A percentile compares a stretch with the other conserved stretches of the same genome.
Evolutionary conservation across 2,329 filamentous ascomycete species (phyloP).

Genomic region (Capronia americana): DNA sequence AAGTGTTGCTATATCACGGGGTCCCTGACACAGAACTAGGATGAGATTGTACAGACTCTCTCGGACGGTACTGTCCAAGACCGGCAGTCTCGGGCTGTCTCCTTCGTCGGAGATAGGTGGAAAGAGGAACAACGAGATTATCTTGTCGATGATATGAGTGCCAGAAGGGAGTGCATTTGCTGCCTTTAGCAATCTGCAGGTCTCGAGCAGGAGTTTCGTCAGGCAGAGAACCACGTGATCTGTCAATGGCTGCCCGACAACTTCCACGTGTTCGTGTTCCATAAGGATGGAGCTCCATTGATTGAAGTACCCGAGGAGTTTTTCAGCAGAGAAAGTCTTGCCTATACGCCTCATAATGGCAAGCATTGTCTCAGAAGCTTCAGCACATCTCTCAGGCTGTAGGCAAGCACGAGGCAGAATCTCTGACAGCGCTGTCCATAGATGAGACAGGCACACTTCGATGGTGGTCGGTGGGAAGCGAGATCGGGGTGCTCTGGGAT

Average conservation of each 20-base stretch:
- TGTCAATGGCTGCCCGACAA: slow-evolving; percentile 54
- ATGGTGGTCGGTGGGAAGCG: slow-evolving; percentile 38
- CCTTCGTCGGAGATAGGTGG: slow-evolving; percentile 55
- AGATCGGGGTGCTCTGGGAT: slow-evolving; percentile 34
- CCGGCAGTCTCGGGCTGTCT: slow-evolving; percentile 49
- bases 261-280: slow-evolving; percentile 52
- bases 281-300: slow-evolving; percentile 54
- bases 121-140: slow-evolving; percentile 72
- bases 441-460: slow-evolving; percentile 46
- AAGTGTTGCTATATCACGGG: slow-evolving; percentile 52
- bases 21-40: slow-evolving; percentile 60
- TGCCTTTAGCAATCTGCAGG: slow-evolving; percentile 25
- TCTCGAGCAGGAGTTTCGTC: slow-evolving; percentile 49
- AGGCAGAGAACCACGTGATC: slow-evolving; percentile 54
- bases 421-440: slow-evolving; percentile 54
- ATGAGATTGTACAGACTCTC: slow-evolving; percentile 67
- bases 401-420: slow-evolving; percentile 49
- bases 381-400: slow-evolving; percentile 49
- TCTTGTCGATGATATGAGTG: slow-evolving; percentile 54
- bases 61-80: slow-evolving; percentile 64
- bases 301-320: slow-evolving; percentile 50
- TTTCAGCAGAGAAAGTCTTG: slow-evolving; percentile 47
- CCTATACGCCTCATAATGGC: slow-evolving; percentile 52
- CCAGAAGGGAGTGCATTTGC: slow-evolving; percentile 30
- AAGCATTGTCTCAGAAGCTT: slow-evolving; percentile 55